Base-by-base conservation (phyloP, 2,329 filamentous ascomycete species). In the Pezicula carpinea region DNA sequence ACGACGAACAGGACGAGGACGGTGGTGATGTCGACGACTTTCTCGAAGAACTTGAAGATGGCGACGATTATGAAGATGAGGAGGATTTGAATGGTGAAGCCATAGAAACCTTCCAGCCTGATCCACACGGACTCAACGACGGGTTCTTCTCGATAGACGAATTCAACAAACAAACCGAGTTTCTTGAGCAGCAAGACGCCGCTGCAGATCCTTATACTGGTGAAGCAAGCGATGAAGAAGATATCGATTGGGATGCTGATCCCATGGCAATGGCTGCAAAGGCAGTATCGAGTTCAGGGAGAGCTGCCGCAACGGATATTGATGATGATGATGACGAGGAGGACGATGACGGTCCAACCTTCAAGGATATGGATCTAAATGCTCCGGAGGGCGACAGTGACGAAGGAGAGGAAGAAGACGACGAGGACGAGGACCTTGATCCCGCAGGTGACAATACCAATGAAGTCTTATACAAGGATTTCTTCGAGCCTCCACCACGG, bases 121-220 rank as follows among this genome's bases (percentile, higher is more conserved):
- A 97, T 60, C 82, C 83, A 4, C 77, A 93, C 61, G 89, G 90
- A 6, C 79, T 99, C 26, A 97, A 99, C 61, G 93, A 99, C 62
- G 92, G 90, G 5, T 99, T 99, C 71, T 99, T 99, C 70, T 95
- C 89, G 14, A 92, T 99, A 59, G 91, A 97, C 60, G 83, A 95
- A 50, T 99, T 99, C 77, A 99, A 99, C 74, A 89, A 85, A 64
- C 88, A 95, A 63, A 89, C 90, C 2, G 89, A 95, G 60, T 86
- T 85, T 63, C 82, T 96, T 41, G 93, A 99, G 66, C 82, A 88
- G 54, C 86, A 90, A 65, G 92, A 97, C 64, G 79, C 80, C 22
- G 77, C 79, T 53, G 89, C 86, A 22, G 88, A 92, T 55, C 80
- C 81, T 32, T 83, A 86, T 57, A 85, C 85, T 47, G 87, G 85